These are phyloP conservation scores for Phanerodontia chrysosporium DNA, from an alignment of 768 basidiomycete genomes.

Conservation along the genomic window DNA sequence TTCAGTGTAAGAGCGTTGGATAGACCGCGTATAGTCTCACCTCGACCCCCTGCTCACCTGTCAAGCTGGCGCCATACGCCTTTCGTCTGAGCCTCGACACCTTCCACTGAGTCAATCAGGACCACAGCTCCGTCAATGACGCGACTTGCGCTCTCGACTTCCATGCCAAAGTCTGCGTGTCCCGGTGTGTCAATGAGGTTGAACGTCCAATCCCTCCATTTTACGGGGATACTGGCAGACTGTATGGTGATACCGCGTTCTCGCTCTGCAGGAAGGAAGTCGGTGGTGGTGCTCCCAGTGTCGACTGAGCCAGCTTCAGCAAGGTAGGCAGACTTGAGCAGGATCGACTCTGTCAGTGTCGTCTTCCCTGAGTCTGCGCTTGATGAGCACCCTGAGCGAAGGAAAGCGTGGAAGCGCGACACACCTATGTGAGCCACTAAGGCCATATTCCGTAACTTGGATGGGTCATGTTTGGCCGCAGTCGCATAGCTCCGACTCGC, in stretches of 20 bases:
- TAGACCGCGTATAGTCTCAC: slow-evolving; percentile 23
- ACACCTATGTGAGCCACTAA: slow-evolving; percentile 86
- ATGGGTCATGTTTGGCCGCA: slow-evolving; percentile 28
- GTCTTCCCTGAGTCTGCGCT: slow-evolving; percentile 84
- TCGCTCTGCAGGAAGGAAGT: slow-evolving; percentile 85
- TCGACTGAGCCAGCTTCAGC: slow-evolving; percentile 78
- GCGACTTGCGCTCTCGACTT: slow-evolving; percentile 89
- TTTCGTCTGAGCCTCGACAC: slow-evolving; percentile 86
- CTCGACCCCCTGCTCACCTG: slow-evolving; percentile 51
- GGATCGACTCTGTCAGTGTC: slow-evolving; percentile 83
- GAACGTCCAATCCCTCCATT: slow-evolving; percentile 80
- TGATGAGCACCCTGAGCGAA: neutral
- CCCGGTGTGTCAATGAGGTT: slow-evolving; percentile 91
- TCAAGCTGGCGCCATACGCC: slow-evolving; percentile 87
- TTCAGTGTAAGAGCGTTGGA: neutral
- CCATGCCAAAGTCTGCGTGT: slow-evolving; percentile 96
- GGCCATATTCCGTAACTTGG: slow-evolving; percentile 69
- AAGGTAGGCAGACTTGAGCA: slow-evolving; percentile 71
- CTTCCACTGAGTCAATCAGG: slow-evolving; percentile 85
- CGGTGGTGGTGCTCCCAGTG: slow-evolving; percentile 86
- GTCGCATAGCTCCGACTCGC: slow-evolving; percentile 16
- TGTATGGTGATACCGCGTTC: slow-evolving; percentile 92
- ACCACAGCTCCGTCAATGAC: slow-evolving; percentile 89
- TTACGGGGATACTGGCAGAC: slow-evolving; percentile 85
- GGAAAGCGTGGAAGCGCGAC: slow-evolving; percentile 14